These are phyloP conservation scores for Barnettozyma siamensis DNA, from an alignment of 805 yeast genomes.

Conservation along the genomic window DNA sequence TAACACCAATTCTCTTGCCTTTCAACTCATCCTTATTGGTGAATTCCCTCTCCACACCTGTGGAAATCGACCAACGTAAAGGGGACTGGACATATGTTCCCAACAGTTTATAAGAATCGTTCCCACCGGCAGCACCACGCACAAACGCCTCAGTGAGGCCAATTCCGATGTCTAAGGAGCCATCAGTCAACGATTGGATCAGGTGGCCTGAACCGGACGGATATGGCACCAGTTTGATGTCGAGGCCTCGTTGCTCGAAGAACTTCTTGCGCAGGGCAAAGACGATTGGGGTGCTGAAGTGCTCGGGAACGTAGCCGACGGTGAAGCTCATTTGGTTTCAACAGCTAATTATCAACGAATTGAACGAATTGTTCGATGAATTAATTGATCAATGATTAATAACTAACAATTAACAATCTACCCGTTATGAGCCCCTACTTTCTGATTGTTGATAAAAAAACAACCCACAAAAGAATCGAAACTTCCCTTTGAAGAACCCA, in stretches of 20 bases:
- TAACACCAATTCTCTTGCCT: constrained; percentile 66
- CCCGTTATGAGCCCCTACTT: too few relatives aligned
- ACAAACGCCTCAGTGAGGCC: constrained; percentile 92
- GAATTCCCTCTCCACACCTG: constrained; percentile 63
- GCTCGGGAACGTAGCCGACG: constrained; percentile 89
- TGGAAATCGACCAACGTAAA: constrained; percentile 83
- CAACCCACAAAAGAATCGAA: too few relatives aligned
- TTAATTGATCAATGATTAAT: too few relatives aligned
- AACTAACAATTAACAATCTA: too few relatives aligned
- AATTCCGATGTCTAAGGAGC: constrained; percentile 70
- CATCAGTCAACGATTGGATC: constrained; percentile 61
- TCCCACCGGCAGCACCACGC: constrained; percentile 62
- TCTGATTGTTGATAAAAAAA: too few relatives aligned
- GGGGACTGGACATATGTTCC: constrained; percentile 88
- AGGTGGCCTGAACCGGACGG: constrained; percentile 88
- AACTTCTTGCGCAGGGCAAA: constrained; percentile 60
- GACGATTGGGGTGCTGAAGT: constrained; percentile 80
- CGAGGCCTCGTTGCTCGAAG: constrained; percentile 43
- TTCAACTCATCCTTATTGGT: constrained; percentile 46
- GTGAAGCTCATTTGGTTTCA: constrained; percentile 30
- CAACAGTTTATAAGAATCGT: constrained; percentile 49
- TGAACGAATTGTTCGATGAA: too few relatives aligned
- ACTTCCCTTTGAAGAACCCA: too few relatives aligned
- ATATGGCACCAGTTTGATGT: constrained; percentile 58
- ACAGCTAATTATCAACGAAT: too few relatives aligned